These are phyloP conservation scores for Cladobotryum protrusum DNA, from an alignment of 2,329 filamentous ascomycete genomes.

Conservation along the genomic window DNA sequence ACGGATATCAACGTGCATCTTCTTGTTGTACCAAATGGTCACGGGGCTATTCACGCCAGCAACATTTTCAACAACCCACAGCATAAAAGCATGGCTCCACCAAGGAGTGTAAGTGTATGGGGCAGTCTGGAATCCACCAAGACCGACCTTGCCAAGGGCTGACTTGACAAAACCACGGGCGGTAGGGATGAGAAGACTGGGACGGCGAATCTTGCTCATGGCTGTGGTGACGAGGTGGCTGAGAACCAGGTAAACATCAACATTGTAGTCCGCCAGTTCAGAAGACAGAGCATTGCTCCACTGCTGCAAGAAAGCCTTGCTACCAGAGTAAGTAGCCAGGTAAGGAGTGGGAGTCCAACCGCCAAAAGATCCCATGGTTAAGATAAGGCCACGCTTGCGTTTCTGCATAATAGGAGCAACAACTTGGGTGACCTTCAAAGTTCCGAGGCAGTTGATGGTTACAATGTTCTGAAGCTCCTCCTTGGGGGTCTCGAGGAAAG, in stretches of 20 bases:
- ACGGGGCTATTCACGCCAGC: constrained; percentile 43
- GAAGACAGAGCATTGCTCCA: constrained; percentile 84
- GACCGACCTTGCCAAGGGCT: constrained; percentile 74
- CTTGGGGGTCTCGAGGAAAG: constrained; percentile 73
- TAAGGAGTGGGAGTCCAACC: constrained; percentile 88
- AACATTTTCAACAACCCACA: constrained; percentile 67
- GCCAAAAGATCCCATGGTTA: constrained; percentile 96
- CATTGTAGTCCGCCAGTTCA: constrained; percentile 72
- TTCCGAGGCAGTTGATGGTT: constrained; percentile 90
- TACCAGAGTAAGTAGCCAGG: constrained; percentile 92
- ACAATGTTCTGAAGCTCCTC: constrained; percentile 85
- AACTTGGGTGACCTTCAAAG: constrained; percentile 79
- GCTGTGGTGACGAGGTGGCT: constrained; percentile 91
- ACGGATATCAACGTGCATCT: constrained; percentile 79
- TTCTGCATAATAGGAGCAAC: constrained; percentile 78
- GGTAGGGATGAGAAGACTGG: constrained; percentile 71
- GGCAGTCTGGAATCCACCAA: constrained; percentile 70
- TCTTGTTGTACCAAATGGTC: constrained; percentile 45
- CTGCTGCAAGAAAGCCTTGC: constrained; percentile 95
- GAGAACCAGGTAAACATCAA: constrained; percentile 86
- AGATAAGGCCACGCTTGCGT: constrained; percentile 78
- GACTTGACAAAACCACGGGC: constrained; percentile 76
- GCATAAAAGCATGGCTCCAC: constrained; percentile 86
- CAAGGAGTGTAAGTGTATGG: constrained; percentile 84
- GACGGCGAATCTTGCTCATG: constrained; percentile 90